Evolutionary conservation across 108 stramenopile species (phyloP), one percentile per base, ranked within the genome.

Genomic region (Discostella pseudostelligera): DNA sequence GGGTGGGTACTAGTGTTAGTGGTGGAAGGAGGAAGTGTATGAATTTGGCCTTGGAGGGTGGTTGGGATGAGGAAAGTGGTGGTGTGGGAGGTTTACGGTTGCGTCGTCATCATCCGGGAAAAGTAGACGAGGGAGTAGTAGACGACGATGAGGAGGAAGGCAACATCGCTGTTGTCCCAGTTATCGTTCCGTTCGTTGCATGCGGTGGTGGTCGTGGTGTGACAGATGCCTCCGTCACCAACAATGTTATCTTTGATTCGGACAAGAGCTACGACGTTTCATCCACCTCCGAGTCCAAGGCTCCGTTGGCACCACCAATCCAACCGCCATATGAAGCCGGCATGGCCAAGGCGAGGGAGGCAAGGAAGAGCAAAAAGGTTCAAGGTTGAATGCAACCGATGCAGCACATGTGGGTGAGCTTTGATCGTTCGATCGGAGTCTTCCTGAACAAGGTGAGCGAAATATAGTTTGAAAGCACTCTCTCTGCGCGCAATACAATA

Each of bases 181-280:
- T 78, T 29, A 80, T 84, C 43, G 79, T 88, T 20, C 86, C 90
- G 1, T 94, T 92, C 69, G 64, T 94, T 20, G 80, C 88, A 0
- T 92, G 93, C 75, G 82, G 77, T 3, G 83, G 85, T 61, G 58
- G 91, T 40, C 69, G 70, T 11, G 80, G 79, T 8, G 79, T 79
- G 67, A n/a, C 42, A n/a, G 62, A 64, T 24, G 11, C 8, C 0
- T 49, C 53, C n/a, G 58, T 62, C 14, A 66, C 67, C 26, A 14
- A 55, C 9, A 65, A 65, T 39, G 69, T 72, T 4, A 69, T 61
- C 39, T 64, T 90, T 81, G 92, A 93, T 79, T 81, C 87, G 6
- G 89, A 93, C 58, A 88, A 85, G 79, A 86, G 86, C 43, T 93
- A 90, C 70, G 85, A 82, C 0, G 69, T 93, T 20, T 74, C 32